Percentiles rank a stretch among this genome's conserved stretches.
Evolutionary conservation across 805 yeast species (phyloP).

Genomic region (Saccharomycopsis lassenensis): DNA sequence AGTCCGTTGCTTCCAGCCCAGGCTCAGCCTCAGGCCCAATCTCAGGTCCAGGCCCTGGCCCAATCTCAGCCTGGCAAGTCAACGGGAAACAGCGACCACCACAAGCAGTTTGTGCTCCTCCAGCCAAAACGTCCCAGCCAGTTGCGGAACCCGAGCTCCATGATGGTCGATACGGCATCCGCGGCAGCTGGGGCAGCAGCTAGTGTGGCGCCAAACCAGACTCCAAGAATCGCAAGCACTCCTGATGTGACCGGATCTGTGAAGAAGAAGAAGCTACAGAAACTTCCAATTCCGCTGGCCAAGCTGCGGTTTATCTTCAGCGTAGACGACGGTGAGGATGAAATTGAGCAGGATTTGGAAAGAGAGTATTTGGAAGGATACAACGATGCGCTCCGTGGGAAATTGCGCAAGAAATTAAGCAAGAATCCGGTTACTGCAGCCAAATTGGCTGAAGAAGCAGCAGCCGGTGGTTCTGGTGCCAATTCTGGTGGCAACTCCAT

Average conservation of each 20-base stretch:
- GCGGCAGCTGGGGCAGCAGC: constrained; percentile 2
- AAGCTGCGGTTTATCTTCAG: constrained; percentile 38
- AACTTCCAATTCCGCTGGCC: constrained; percentile 9
- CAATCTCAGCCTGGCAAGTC: too few relatives aligned
- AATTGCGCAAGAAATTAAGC: constrained; percentile 28
- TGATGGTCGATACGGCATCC: neutral
- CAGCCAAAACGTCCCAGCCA: constrained; percentile 9
- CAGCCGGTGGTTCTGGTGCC: constrained; percentile 1
- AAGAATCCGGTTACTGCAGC: constrained; percentile 18
- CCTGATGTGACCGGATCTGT: constrained; percentile 1
- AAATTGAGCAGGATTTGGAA: constrained; percentile 48
- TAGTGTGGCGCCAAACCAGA: neutral
- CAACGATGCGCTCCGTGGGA: constrained; percentile 51
- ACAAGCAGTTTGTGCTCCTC: constrained; percentile 12
- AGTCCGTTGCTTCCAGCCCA: constrained; percentile 1
- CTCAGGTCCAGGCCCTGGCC: neutral
- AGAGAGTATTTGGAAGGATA: constrained; percentile 62
- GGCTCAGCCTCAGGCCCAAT: neutral
- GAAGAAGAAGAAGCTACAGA: constrained; percentile 15
- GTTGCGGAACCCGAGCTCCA: constrained; percentile 6
- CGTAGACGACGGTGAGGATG: constrained; percentile 75
- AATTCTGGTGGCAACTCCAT: neutral
- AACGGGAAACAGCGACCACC: constrained; percentile 1
- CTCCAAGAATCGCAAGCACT: constrained; percentile 5
- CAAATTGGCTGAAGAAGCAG: constrained; percentile 6